Base-by-base conservation (phyloP, 352 stramenopile species). In the Peronospora tabacina region DNA sequence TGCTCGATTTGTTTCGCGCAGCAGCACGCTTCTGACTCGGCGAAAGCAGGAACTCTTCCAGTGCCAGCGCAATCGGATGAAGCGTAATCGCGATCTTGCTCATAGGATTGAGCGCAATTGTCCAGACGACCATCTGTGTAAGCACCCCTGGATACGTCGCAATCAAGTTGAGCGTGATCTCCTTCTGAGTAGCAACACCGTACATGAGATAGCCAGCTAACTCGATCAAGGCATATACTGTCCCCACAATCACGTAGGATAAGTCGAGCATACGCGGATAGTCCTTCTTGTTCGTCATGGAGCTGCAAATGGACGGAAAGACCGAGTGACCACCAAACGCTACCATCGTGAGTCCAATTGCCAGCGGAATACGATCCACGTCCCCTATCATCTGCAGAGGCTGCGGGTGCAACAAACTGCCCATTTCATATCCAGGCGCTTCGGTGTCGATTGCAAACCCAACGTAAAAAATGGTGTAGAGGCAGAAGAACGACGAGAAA, bases 221-320 rank as follows among this genome's bases (percentile, higher is more conserved):
- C 48, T 84, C 82, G 44, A 94, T 89, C 6, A 72, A 63, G 28
- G 59, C 72, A 61, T 94, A 94, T 16, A 90, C 74, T 16, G 75
- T 34, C 2, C 68, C 81, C n/a, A 79, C 68, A 34, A 90, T 74
- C 5, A 77, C 24, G 68, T 92, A 94, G 12, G 75, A 74, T 19
- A 85, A 52, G 61, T 91, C 67, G 38, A 93, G 61, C 24, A 93
- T 68, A 24, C 57, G 58, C 0, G 75, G 74, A 58, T 88, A 94
- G 44, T 82, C 49, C 6, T 55, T 36, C 22, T 70, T 69, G 55
- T 87, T 70, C 5, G 62, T 55, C 65, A 94, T 79, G 35, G 83
- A 91, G 61, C 72, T 84, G 55, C 85, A 92, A 47, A 94, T 94
- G n/a, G 77, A 88, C n/a, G 80, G 83, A 58, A 94, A 93, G 26